These are phyloP conservation scores for Neonectria ditissima DNA, from an alignment of 2,329 filamentous ascomycete species.

Conservation along the genomic window DNA sequence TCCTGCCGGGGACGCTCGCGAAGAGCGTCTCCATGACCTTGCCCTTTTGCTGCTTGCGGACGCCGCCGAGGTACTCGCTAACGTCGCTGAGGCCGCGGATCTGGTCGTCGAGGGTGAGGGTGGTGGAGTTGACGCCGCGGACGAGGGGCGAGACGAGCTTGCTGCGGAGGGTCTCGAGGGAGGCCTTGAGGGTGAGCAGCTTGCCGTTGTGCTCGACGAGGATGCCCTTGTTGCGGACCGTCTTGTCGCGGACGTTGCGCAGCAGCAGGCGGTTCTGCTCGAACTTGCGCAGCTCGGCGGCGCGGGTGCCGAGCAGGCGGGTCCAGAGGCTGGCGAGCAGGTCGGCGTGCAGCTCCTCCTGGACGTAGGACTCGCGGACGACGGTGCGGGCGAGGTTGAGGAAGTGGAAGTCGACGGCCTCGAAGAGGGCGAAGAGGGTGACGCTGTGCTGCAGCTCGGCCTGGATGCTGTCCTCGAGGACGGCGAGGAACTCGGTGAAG, in stretches of 20 bases:
- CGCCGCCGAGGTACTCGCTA: constrained; percentile 79
- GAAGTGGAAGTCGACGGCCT: constrained; percentile 90
- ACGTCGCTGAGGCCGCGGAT: constrained; percentile 85
- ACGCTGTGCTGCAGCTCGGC: constrained; percentile 85
- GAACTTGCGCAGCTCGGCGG: constrained; percentile 84
- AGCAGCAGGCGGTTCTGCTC: constrained; percentile 89
- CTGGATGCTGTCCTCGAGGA: constrained; percentile 90
- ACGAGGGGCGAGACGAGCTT: constrained; percentile 89
- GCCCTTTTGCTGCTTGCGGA: constrained; percentile 83
- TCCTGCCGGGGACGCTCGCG: constrained; percentile 57
- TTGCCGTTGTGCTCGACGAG: constrained; percentile 89
- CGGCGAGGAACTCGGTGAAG: constrained; percentile 84
- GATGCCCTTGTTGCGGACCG: constrained; percentile 87
- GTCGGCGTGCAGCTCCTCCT: constrained; percentile 84
- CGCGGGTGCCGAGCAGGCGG: constrained; percentile 81
- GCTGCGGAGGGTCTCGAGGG: constrained; percentile 83
- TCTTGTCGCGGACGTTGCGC: constrained; percentile 81
- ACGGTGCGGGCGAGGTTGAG: constrained; percentile 88
- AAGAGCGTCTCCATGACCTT: constrained; percentile 86
- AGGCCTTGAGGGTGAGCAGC: constrained; percentile 85
- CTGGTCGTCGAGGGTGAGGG: constrained; percentile 84
- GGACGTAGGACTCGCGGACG: constrained; percentile 82
- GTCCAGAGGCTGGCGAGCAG: constrained; percentile 89
- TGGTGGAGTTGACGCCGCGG: constrained; percentile 74
- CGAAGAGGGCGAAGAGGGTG: constrained; percentile 88